Percentiles rank a stretch among this genome's conserved stretches.
Conservation (phyloP, 805 yeast genomes). For the Maudiozyma barnettii region DNA sequence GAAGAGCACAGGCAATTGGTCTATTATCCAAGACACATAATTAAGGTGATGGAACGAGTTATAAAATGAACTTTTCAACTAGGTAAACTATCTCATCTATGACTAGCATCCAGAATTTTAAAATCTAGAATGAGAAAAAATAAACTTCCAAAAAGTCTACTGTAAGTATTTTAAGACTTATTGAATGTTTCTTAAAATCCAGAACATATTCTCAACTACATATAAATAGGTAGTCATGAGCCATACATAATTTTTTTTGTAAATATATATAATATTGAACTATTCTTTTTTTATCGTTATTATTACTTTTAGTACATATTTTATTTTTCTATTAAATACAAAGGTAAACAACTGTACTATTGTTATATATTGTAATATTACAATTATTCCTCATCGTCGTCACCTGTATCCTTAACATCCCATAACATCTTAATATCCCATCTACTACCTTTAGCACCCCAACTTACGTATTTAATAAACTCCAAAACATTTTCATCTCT, state of each 20-base stretch:
- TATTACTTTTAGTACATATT: neutral
- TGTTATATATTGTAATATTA: neutral
- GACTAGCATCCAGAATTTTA: no score
- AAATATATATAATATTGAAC: neutral
- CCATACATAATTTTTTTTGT: neutral
- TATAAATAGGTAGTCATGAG: no score
- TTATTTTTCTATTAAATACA: neutral
- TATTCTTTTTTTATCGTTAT: neutral
- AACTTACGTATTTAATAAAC: slow-evolving; percentile 86
- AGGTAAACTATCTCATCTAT: no score
- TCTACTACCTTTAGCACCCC: slow-evolving; percentile 78
- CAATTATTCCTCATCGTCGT: slow-evolving; percentile 4
- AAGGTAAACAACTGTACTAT: no score
- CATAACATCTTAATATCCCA: slow-evolving; percentile 85
- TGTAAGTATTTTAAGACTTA: no score
- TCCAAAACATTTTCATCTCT: slow-evolving; percentile 82
- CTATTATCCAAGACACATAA: slow-evolving; percentile 66
- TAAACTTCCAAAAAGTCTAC: no score
- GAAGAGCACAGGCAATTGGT: slow-evolving; percentile 74
- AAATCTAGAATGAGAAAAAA: no score
- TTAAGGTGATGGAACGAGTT: neutral
- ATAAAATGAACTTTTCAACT: no score
- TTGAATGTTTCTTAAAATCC: no score
- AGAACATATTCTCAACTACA: no score
- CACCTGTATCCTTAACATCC: slow-evolving; percentile 44